These are phyloP conservation scores for Colletotrichum australisinense DNA, from an alignment of 2,329 filamentous ascomycete genomes.

Conservation along the genomic window DNA sequence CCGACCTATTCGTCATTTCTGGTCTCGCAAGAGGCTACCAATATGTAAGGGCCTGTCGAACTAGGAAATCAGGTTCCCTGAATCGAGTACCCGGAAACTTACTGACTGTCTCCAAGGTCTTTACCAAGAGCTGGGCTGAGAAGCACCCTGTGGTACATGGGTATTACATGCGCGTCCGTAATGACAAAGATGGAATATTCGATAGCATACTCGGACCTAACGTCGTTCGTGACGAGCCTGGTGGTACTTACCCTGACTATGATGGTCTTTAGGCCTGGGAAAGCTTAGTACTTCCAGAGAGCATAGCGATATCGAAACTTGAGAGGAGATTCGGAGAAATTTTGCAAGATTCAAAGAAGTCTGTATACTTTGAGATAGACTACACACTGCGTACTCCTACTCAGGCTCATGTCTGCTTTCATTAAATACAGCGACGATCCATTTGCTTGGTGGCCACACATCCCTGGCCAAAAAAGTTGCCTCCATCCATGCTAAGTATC, in stretches of 20 bases:
- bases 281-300: no score
- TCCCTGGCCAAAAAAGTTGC: neutral
- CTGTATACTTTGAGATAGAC: no score
- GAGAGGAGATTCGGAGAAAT: no score
- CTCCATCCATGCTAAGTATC: neutral
- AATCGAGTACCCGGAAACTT: neutral
- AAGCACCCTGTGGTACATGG: neutral
- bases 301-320: no score
- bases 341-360: no score
- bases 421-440: slow-evolving; percentile 5
- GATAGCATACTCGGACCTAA: slow-evolving; percentile 5
- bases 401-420: neutral
- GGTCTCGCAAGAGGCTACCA: slow-evolving; percentile 2
- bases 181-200: neutral
- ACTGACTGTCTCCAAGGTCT: neutral
- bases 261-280: neutral
- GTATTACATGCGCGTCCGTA: slow-evolving; percentile 8
- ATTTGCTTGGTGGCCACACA: neutral
- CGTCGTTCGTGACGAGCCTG: neutral
- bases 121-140: neutral
- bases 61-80: no score
- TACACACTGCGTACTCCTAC: no score
- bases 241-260: slow-evolving; percentile 12
- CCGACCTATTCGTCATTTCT: neutral
- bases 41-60: neutral